Conservation (phyloP, 148 eudicot genomes). For the Persicaria maculosa region DNA sequence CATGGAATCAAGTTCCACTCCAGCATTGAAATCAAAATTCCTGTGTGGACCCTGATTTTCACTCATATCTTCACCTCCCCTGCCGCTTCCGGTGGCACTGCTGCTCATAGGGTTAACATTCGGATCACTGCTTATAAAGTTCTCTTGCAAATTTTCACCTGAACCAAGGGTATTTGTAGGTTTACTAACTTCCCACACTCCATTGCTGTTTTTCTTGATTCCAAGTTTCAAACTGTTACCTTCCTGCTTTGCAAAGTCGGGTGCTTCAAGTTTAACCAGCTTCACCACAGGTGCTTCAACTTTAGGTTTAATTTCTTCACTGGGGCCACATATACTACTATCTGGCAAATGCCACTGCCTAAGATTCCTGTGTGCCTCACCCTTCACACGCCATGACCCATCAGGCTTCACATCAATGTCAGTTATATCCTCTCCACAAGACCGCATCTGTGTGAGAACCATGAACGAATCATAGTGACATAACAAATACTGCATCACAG, state of each 20-base stretch:
- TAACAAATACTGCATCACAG: neutral
- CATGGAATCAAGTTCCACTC: constrained; percentile 46
- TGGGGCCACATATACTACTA: constrained; percentile 39
- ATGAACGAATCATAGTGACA: neutral
- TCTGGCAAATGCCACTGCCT: constrained; percentile 63
- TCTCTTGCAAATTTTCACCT: constrained; percentile 29
- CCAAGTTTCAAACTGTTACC: constrained; percentile 49
- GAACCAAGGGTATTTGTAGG: constrained; percentile 34
- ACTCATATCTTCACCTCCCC: constrained; percentile 51
- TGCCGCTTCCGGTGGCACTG: constrained; percentile 55
- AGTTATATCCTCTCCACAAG: constrained; percentile 77
- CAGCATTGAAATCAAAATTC: constrained; percentile 35
- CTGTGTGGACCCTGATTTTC: constrained; percentile 49
- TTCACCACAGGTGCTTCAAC: constrained; percentile 40
- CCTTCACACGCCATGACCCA: constrained; percentile 97
- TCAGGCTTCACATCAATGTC: constrained; percentile 95
- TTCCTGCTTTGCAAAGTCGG: constrained; percentile 43
- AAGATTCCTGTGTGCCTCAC: constrained; percentile 48
- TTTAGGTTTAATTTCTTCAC: constrained; percentile 30
- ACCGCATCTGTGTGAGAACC: constrained; percentile 38
- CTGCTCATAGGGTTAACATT: constrained; percentile 53
- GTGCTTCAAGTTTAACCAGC: constrained; percentile 32
- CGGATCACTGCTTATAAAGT: constrained; percentile 25
- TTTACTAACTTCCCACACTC: constrained; percentile 66
- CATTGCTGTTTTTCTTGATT: constrained; percentile 54